Evolutionary conservation across 495 filamentous ascomycete genomes (phyloP).

Genomic region (Aspergillus baeticus): DNA sequence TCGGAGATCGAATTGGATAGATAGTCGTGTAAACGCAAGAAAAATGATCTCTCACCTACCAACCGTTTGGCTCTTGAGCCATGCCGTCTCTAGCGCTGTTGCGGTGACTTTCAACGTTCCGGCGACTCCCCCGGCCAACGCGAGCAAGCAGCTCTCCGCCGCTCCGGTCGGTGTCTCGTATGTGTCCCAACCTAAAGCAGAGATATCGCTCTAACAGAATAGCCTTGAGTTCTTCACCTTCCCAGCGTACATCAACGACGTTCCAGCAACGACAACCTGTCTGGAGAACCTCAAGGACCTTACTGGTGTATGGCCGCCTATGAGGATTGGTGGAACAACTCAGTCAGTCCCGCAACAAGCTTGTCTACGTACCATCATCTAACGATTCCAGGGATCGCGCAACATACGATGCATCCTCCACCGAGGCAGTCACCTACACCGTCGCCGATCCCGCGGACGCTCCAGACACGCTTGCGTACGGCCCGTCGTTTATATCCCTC

Average conservation of each 20-base stretch:
- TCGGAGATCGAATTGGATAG: too few species aligned
- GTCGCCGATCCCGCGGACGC: slow-evolving; percentile 54
- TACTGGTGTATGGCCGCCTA: slow-evolving; percentile 54
- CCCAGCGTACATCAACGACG: slow-evolving; percentile 56
- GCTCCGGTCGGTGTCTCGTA: slow-evolving; percentile 55
- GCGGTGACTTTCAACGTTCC: slow-evolving; percentile 10
- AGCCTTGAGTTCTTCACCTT: slow-evolving; percentile 62
- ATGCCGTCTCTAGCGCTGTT: not conserved
- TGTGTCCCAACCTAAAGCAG: slow-evolving; percentile 11
- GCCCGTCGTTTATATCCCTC: slow-evolving; percentile 52
- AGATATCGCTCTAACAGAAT: not conserved
- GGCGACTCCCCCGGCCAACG: slow-evolving; percentile 2
- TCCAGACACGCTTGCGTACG: slow-evolving; percentile 54
- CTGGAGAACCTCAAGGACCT: slow-evolving; percentile 53
- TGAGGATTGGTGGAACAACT: slow-evolving; percentile 61
- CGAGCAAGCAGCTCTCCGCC: slow-evolving; percentile 7
- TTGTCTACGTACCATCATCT: not conserved
- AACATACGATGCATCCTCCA: slow-evolving; percentile 48
- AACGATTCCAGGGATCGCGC: slow-evolving; percentile 44
- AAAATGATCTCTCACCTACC: not conserved
- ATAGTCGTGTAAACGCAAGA: not conserved
- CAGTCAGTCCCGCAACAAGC: slow-evolving; percentile 26
- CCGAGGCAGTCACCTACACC: slow-evolving; percentile 53
- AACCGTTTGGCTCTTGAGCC: not conserved
- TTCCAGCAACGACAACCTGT: slow-evolving; percentile 53